These are phyloP conservation scores for Lentinula guzmanii DNA, from an alignment of 768 basidiomycete species.

Conservation along the genomic window DNA sequence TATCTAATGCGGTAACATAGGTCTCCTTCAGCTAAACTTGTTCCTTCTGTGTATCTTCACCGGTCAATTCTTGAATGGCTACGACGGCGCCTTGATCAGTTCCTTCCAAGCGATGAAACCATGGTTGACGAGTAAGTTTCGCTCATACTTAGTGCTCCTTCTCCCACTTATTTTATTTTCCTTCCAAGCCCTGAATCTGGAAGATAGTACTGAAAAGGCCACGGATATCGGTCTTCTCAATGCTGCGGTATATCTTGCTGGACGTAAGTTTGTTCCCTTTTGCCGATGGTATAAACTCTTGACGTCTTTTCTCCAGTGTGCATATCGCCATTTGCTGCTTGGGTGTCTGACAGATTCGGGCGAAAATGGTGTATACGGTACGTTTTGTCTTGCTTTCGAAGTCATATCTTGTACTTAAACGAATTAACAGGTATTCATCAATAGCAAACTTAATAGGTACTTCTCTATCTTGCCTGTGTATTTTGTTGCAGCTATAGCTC, in stretches of 20 bases:
- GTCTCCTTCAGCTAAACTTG: constrained; percentile 4
- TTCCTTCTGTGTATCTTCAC: constrained; percentile 1
- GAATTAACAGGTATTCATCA: background rate
- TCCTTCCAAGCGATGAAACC: constrained; percentile 3
- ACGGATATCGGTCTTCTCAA: constrained; percentile 3
- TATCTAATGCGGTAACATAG: background rate
- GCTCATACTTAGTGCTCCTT: background rate
- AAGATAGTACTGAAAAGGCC: background rate
- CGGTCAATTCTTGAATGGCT: constrained; percentile 5
- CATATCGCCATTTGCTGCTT: constrained; percentile 1
- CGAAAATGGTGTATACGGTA: constrained; percentile 7
- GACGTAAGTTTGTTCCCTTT: background rate
- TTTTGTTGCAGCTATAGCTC: background rate
- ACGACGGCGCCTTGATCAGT: constrained; percentile 3
- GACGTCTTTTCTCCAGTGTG: background rate
- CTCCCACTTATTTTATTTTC: background rate
- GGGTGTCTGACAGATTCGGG: constrained; percentile 1
- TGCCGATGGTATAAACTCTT: background rate
- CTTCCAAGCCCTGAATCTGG: background rate
- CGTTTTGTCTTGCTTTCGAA: background rate
- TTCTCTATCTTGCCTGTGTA: background rate
- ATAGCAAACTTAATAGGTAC: background rate
- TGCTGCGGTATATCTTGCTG: constrained; percentile 3
- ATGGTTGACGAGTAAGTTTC: constrained; percentile 2
- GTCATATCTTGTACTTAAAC: background rate